These are phyloP conservation scores for Alternaria sp. DNA, from an alignment of 2,329 filamentous ascomycete genomes.

Conservation along the genomic window DNA sequence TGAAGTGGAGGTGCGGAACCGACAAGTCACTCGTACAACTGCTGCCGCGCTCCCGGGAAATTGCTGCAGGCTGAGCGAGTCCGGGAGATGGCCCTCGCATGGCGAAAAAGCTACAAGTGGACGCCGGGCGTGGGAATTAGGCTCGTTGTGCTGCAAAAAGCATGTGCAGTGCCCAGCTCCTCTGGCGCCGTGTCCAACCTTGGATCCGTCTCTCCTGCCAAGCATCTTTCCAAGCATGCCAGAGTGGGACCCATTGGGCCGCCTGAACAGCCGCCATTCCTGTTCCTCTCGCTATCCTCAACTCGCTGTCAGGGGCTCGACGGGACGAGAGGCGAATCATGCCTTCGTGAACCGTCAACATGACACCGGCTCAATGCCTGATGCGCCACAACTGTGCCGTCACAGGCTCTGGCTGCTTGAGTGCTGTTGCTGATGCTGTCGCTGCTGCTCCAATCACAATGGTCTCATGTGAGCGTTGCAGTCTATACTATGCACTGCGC, in stretches of 20 bases:
- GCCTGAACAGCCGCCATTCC: constrained; percentile 23
- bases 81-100: constrained; percentile 17
- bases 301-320: constrained; percentile 35
- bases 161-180: constrained; percentile 17
- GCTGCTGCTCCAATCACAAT: neutral
- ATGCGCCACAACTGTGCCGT: constrained; percentile 19
- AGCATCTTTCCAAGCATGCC: constrained; percentile 47
- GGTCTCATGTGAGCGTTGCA: neutral
- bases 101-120: constrained; percentile 7
- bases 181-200: constrained; percentile 19
- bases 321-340: constrained; percentile 38
- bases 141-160: constrained; percentile 14
- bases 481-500: neutral
- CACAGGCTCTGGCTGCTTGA: neutral
- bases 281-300: constrained; percentile 38
- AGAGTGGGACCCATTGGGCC: constrained; percentile 23
- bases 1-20: neutral
- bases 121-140: constrained; percentile 4
- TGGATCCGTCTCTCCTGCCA: constrained; percentile 43
- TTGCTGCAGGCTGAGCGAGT: constrained; percentile 12
- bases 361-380: constrained; percentile 21
- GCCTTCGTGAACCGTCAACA: constrained; percentile 20
- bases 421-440: neutral
- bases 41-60: constrained; percentile 12
- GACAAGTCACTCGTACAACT: neutral